Evolutionary conservation across 2,329 filamentous ascomycete species (phyloP).

Genomic region (Colletotrichum spaethianum): DNA sequence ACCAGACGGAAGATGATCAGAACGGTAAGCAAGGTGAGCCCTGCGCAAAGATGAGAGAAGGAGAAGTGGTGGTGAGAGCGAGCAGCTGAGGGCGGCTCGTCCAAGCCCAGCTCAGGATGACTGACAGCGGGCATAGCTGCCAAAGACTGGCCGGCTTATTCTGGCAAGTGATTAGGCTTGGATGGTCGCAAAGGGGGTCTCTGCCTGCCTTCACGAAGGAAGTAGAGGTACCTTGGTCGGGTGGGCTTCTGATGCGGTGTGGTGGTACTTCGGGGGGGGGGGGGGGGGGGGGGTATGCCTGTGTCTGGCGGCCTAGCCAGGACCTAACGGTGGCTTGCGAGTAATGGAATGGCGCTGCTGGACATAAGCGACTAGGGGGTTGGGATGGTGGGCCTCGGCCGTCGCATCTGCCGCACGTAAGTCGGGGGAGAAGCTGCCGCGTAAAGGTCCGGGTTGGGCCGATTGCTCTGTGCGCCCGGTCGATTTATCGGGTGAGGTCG

Average conservation of each 20-base stretch:
- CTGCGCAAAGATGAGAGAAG: slow-evolving; percentile 47
- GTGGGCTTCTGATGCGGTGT: slow-evolving; percentile 31
- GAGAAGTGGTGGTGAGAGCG: slow-evolving; percentile 26
- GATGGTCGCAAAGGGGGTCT: slow-evolving; percentile 31
- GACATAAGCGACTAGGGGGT: slow-evolving; percentile 40
- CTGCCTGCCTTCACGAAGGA: slow-evolving; percentile 21
- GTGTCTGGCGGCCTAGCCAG: slow-evolving; percentile 36
- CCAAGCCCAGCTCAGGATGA: slow-evolving; percentile 46
- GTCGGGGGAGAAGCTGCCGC: slow-evolving; percentile 32
- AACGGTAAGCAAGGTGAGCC: slow-evolving; percentile 52
- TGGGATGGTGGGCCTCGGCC: slow-evolving; percentile 40
- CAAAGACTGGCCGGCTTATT: slow-evolving; percentile 47
- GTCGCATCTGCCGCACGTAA: slow-evolving; percentile 37
- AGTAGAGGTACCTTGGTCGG: slow-evolving; percentile 37
- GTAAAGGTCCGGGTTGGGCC: slow-evolving; percentile 26
- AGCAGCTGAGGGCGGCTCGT: slow-evolving; percentile 43
- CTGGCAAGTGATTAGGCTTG: slow-evolving; percentile 47
- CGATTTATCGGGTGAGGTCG: neutral
- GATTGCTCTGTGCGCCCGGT: slow-evolving; percentile 9
- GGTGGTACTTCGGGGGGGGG: slow-evolving; percentile 41
- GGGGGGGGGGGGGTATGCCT: slow-evolving; percentile 43
- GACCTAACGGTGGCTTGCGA: slow-evolving; percentile 41
- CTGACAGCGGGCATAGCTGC: slow-evolving; percentile 57
- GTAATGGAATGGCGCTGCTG: slow-evolving; percentile 42
- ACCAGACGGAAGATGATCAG: slow-evolving; percentile 48